Evolutionary conservation across 2,329 filamentous ascomycete species (phyloP).

Genomic region (Xylaria digitata): DNA sequence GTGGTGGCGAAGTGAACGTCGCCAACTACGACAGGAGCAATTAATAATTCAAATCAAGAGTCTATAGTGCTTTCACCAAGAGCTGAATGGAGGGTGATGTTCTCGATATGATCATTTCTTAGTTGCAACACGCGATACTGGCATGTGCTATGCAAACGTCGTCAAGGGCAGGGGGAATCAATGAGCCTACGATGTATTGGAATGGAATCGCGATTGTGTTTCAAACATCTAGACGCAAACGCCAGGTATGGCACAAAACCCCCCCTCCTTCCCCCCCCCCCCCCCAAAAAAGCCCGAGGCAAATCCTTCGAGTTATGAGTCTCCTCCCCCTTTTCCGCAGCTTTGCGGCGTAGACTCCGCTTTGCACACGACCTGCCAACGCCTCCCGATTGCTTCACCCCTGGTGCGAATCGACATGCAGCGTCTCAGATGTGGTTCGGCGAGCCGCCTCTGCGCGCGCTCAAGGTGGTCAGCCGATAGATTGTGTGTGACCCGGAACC

Average conservation of each 20-base stretch:
- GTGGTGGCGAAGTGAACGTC: not conserved
- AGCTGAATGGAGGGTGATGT: not conserved
- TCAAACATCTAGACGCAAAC: slow-evolving; percentile 15
- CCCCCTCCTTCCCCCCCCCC: too few relatives aligned
- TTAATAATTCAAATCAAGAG: not conserved
- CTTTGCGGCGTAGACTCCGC: slow-evolving; percentile 15
- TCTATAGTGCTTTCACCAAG: not conserved
- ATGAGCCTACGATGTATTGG: slow-evolving; percentile 11
- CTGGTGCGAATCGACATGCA: slow-evolving; percentile 1
- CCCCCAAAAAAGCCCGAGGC: not conserved
- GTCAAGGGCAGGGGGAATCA: not conserved
- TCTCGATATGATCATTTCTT: not conserved
- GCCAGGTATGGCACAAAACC: slow-evolving; percentile 21
- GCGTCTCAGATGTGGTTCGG: slow-evolving; percentile 22
- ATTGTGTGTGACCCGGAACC: not conserved
- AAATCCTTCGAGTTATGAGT: slow-evolving; percentile 20
- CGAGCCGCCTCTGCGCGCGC: slow-evolving; percentile 1
- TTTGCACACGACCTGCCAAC: slow-evolving; percentile 9
- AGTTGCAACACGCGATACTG: not conserved
- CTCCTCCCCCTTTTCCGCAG: slow-evolving; percentile 4
- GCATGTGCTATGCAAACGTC: not conserved
- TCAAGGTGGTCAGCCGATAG: not conserved
- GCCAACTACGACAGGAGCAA: not conserved
- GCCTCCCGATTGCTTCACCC: slow-evolving; percentile 19
- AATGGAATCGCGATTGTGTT: slow-evolving; percentile 2